Conservation (phyloP, 495 filamentous ascomycete species). For the Hypoxylon perforatum region DNA sequence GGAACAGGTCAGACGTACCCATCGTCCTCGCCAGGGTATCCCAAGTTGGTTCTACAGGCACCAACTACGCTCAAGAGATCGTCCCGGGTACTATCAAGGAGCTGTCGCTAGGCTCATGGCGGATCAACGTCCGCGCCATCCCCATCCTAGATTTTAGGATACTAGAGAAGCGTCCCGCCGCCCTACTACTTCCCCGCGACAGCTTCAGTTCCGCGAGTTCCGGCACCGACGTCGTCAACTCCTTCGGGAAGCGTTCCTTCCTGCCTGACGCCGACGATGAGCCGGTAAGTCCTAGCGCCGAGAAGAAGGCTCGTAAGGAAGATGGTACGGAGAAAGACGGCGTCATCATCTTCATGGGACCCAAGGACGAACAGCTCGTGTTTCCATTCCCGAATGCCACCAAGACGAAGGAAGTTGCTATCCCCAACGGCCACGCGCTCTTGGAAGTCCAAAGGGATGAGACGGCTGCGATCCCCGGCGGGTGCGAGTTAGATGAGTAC, state of each 20-base stretch:
- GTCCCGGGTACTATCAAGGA: conserved; percentile 53
- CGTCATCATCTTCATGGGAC: conserved; percentile 60
- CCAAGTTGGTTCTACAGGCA: conserved; percentile 36
- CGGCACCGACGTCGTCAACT: conserved; percentile 47
- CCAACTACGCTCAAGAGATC: conserved; percentile 50
- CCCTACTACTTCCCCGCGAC: conserved; percentile 39
- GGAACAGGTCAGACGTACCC: conserved; percentile 57
- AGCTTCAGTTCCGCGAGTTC: conserved; percentile 40
- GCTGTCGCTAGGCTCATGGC: conserved; percentile 59
- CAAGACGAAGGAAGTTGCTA: conserved; percentile 56
- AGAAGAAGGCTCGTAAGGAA: conserved; percentile 51
- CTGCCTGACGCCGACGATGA: conserved; percentile 49
- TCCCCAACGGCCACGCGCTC: conserved; percentile 56
- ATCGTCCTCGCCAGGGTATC: conserved; percentile 55
- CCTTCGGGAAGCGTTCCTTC: conserved; percentile 57
- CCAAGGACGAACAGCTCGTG: conserved; percentile 53
- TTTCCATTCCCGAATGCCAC: conserved; percentile 53
- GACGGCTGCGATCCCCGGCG: conserved; percentile 53
- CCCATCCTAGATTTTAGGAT: conserved; percentile 63
- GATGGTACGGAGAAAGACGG: conserved; percentile 47
- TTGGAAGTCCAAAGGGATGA: conserved; percentile 56
- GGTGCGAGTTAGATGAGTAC: conserved; percentile 57
- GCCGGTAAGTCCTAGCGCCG: conserved; percentile 42
- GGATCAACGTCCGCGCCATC: conserved; percentile 54
- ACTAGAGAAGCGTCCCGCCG: conserved; percentile 56